Percentiles rank a stretch among this genome's conserved stretches.
Conservation (phyloP, 192 early-diverging fungal genomes). For the Lobosporangium transversale region DNA sequence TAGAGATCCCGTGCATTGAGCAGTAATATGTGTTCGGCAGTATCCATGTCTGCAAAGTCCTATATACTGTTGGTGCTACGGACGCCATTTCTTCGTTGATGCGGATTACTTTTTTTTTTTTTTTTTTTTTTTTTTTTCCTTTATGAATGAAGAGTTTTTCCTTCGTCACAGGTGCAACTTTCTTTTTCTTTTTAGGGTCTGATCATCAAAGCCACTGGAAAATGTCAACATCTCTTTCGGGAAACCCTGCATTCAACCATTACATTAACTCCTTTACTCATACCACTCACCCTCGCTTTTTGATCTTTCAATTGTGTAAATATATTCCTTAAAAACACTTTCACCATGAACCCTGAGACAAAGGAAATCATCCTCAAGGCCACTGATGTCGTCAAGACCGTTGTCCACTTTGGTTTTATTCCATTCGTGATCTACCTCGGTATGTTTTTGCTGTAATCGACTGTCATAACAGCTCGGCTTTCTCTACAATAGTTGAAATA, state of each 20-base stretch:
- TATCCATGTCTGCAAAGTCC: neutral
- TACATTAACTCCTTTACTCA: conserved; percentile 11
- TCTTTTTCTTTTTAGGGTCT: no score
- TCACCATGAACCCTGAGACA: conserved; percentile 60
- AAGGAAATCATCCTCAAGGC: conserved; percentile 65
- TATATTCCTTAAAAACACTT: conserved; percentile 8
- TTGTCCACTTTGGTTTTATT: conserved; percentile 71
- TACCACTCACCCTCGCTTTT: no score
- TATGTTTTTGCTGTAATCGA: conserved; percentile 11
- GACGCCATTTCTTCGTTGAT: conserved; percentile 13
- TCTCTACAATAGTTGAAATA: no score
- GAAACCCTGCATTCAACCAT: neutral
- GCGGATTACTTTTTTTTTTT: neutral
- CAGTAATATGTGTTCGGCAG: neutral
- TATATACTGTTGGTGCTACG: conserved; percentile 12
- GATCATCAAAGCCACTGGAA: conserved; percentile 28
- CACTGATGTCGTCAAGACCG: conserved; percentile 62
- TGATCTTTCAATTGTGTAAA: no score
- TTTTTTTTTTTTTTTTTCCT: neutral
- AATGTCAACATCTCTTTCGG: conserved; percentile 20
- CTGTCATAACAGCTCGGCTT: neutral
- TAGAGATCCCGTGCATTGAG: neutral
- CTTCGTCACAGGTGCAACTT: no score
- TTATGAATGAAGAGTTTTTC: no score
- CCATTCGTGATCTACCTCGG: conserved; percentile 69